A percentile compares a stretch with the other conserved stretches of the same genome.
These are phyloP conservation scores for Firmiana major DNA, from an alignment of 345 rosid genomes.

Conservation along the genomic window DNA sequence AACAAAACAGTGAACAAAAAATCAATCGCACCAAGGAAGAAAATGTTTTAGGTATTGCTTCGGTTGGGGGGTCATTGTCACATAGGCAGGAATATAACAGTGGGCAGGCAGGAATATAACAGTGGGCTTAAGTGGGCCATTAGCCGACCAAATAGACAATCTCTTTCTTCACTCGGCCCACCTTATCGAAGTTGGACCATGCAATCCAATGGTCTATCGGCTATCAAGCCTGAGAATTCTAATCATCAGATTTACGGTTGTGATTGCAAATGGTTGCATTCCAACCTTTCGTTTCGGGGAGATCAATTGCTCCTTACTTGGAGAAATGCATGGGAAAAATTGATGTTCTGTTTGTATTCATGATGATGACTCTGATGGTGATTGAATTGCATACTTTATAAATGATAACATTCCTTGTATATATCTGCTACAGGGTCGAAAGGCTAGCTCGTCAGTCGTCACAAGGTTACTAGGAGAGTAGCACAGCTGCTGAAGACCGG, in stretches of 20 bases:
- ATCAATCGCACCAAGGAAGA: too few species aligned
- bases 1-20: background rate
- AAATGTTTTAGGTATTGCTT: background rate
- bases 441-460: too few species aligned
- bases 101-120: background rate
- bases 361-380: background rate
- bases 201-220: background rate
- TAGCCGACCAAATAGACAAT: background rate
- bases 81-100: background rate
- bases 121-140: background rate
- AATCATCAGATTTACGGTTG: background rate
- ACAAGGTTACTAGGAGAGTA: slow-evolving; percentile 68
- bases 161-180: background rate
- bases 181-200: background rate
- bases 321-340: slow-evolving; percentile 99
- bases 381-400: background rate
- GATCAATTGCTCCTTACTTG: slow-evolving; percentile 86
- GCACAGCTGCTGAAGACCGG: slow-evolving; percentile 68
- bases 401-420: background rate
- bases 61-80: background rate
- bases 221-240: background rate
- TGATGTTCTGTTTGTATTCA: background rate
- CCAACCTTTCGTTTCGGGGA: slow-evolving; percentile 23
- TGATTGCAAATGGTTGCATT: background rate
- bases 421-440: slow-evolving; percentile 64